Conservation (phyloP, 805 yeast genomes). For the Cyberlindnera maclurae region DNA sequence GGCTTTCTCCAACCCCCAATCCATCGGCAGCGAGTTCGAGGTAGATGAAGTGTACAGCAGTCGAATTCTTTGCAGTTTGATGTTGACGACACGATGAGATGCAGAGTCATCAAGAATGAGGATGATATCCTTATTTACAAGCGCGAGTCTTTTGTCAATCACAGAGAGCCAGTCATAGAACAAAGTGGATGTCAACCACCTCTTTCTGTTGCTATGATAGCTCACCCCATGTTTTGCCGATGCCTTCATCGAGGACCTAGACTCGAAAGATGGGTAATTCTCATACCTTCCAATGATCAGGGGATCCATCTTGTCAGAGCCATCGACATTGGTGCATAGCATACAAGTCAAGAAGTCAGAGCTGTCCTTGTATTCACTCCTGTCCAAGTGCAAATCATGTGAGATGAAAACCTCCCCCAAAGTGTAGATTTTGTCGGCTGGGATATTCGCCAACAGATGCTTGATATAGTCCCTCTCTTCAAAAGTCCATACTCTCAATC, state of each 20-base stretch:
- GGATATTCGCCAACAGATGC: slow-evolving; percentile 35
- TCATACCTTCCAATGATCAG: slow-evolving; percentile 54
- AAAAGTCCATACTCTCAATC: slow-evolving; percentile 52
- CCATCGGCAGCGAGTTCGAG: slow-evolving; percentile 47
- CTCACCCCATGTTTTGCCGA: slow-evolving; percentile 44
- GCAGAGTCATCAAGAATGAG: slow-evolving; percentile 55
- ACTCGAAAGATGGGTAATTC: slow-evolving; percentile 34
- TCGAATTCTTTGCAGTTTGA: slow-evolving; percentile 37
- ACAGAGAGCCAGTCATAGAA: slow-evolving; percentile 57
- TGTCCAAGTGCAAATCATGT: slow-evolving; percentile 54
- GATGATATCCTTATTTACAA: slow-evolving; percentile 42
- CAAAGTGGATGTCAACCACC: slow-evolving; percentile 56
- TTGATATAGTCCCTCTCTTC: slow-evolving; percentile 50
- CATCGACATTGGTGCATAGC: slow-evolving; percentile 58
- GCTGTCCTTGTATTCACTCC: slow-evolving; percentile 38
- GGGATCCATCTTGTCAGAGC: slow-evolving; percentile 55
- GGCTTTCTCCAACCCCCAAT: slow-evolving; percentile 58
- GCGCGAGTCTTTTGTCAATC: slow-evolving; percentile 50
- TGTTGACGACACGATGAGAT: slow-evolving; percentile 51
- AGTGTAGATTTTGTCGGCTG: slow-evolving; percentile 48
- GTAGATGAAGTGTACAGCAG: slow-evolving; percentile 33
- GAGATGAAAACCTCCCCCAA: slow-evolving; percentile 55
- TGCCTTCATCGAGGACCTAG: slow-evolving; percentile 35
- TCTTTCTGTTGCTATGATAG: slow-evolving; percentile 53
- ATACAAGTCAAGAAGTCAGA: slow-evolving; percentile 44